Base-by-base conservation (phyloP, 176 grass and related monocot genomes). In the Cymbopogon citratus region DNA sequence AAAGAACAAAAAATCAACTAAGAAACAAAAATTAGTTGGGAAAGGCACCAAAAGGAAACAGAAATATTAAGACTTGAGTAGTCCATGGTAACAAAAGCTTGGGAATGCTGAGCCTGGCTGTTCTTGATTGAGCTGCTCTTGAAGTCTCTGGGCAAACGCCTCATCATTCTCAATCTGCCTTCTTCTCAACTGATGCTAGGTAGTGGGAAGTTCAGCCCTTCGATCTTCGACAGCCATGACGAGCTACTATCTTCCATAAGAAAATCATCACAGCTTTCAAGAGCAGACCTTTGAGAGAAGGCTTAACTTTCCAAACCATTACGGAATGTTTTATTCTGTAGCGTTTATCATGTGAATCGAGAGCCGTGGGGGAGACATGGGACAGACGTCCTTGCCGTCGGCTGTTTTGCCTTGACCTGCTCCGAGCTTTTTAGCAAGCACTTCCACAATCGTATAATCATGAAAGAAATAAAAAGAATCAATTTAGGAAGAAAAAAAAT, bases 121-220 rank as follows among this genome's bases (percentile, higher is more conserved):
- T 73, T 91, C 92, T 81, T 89, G 69, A 90, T 92, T 80, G 44
- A 94, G 90, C 84, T 92, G 80, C 74, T 92, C 85, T 34, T 97
- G 92, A 75, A 97, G 94, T 28, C 67, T 72, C 27, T 84, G 80
- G 33, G 92, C 94, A 69, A 97, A 77, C 43, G 75, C 27, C 73
- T 92, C 92, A 78, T 97, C 94, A 11, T 86, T 78, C 66, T 97
- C 81, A 81, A 97, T 85, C 71, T 94, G 92, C 59, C 64, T 90
- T 63, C 69, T 64, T 74, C 59, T 89, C 61, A 80, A 28, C 79
- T 87, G 80, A 65, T 71, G 46, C 39, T 88, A 85, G 69, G 71
- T 78, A 89, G 39, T 68, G 89, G 81, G 31, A 72, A 90, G 73
- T 90, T 59, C 25, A 84, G 86, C 52, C 69, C 81, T 51, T 86